Percentiles rank a stretch among this genome's conserved stretches.
These are phyloP conservation scores for Cryptomeria japonica DNA, from an alignment of 75 land plant genomes.

Conservation along the genomic window DNA sequence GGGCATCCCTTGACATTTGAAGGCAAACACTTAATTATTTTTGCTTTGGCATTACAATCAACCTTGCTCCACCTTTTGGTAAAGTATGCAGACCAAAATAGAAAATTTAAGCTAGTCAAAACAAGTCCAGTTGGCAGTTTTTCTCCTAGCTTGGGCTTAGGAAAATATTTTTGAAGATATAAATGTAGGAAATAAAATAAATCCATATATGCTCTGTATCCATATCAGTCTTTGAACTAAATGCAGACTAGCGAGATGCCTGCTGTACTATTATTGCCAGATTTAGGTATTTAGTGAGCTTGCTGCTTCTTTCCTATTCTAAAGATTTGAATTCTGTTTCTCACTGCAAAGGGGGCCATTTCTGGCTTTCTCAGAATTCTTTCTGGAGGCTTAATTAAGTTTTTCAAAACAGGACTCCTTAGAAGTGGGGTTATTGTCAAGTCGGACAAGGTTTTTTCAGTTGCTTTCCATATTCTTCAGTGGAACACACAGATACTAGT, in stretches of 20 bases:
- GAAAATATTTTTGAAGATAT: too few relatives aligned
- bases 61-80: neutral
- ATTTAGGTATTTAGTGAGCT: neutral
- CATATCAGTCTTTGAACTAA: too few relatives aligned
- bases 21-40: too few relatives aligned
- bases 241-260: neutral
- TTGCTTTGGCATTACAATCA: neutral
- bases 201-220: too few relatives aligned
- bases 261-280: neutral
- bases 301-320: neutral
- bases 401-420: neutral
- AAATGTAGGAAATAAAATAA: too few relatives aligned
- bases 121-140: too few relatives aligned
- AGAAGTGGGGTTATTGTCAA: neutral
- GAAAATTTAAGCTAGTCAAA: neutral
- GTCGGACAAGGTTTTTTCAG: neutral
- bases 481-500: neutral
- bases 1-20: too few relatives aligned
- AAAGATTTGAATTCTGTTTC: neutral
- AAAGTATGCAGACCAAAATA: too few relatives aligned
- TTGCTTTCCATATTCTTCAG: neutral
- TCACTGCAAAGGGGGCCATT: neutral
- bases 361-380: neutral
- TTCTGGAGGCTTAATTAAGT: neutral
- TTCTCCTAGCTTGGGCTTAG: too few relatives aligned